Evolutionary conservation across 2,329 filamentous ascomycete species (phyloP).

Genomic region (Phialophora verrucosa): DNA sequence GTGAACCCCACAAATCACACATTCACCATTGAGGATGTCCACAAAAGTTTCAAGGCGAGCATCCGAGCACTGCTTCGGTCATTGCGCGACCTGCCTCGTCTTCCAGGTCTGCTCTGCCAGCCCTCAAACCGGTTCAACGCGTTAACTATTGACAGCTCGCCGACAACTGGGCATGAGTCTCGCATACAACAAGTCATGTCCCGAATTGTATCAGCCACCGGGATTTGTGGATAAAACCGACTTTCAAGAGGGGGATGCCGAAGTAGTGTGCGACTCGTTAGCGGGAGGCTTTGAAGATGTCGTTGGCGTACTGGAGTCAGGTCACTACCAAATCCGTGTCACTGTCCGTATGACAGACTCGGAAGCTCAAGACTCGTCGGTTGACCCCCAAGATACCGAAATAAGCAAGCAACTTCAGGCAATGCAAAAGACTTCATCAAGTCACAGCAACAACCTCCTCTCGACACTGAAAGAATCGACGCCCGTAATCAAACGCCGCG

Average conservation of each 20-base stretch:
- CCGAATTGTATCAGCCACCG: slow-evolving; percentile 47
- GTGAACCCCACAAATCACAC: slow-evolving; percentile 42
- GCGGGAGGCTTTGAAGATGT: slow-evolving; percentile 14
- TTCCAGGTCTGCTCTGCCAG: slow-evolving; percentile 45
- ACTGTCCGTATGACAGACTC: slow-evolving; percentile 13
- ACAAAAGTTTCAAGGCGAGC: slow-evolving; percentile 50
- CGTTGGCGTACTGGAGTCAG: slow-evolving; percentile 28
- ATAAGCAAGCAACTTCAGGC: slow-evolving; percentile 35
- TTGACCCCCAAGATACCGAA: slow-evolving; percentile 29
- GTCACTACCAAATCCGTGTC: slow-evolving; percentile 27
- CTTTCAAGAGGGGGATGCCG: slow-evolving; percentile 15
- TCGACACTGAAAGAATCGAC: slow-evolving; percentile 29
- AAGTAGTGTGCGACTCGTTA: slow-evolving; percentile 26
- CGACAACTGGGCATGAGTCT: slow-evolving; percentile 53
- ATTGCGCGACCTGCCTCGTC: slow-evolving; percentile 47
- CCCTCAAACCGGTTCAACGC: not conserved
- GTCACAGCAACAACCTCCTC: slow-evolving; percentile 26
- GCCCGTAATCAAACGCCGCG: slow-evolving; percentile 21
- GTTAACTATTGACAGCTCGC: slow-evolving; percentile 22
- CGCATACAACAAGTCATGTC: slow-evolving; percentile 51
- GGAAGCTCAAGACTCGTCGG: not conserved
- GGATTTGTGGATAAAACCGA: slow-evolving; percentile 32
- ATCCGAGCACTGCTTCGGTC: slow-evolving; percentile 50
- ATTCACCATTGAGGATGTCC: slow-evolving; percentile 46
- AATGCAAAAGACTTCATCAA: slow-evolving; percentile 37